Evolutionary conservation across 768 basidiomycete genomes (phyloP).

Genomic region (Cystofilobasidium ferigula): DNA sequence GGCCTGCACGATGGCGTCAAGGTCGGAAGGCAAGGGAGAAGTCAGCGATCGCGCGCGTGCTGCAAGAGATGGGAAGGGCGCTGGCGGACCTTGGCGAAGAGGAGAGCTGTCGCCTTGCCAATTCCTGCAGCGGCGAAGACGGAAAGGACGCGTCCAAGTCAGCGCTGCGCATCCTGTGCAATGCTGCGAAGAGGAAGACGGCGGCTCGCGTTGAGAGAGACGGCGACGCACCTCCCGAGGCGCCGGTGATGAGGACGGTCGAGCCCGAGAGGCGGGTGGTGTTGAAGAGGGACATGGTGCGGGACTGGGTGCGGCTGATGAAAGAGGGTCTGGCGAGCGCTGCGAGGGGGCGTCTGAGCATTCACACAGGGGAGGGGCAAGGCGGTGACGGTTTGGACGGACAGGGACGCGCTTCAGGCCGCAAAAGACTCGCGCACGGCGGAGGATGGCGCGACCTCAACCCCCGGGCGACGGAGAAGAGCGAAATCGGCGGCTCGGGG

Average conservation of each 20-base stretch:
- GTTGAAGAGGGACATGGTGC: constrained; percentile 20
- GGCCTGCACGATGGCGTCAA: not conserved
- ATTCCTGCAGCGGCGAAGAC: constrained; percentile 7
- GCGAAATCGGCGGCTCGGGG: too few species aligned
- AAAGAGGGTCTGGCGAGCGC: not conserved
- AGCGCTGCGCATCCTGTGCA: not conserved
- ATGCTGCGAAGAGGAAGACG: too few species aligned
- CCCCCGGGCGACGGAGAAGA: too few species aligned
- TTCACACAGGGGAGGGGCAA: too few species aligned
- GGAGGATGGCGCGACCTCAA: too few species aligned
- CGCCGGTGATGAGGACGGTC: constrained; percentile 26
- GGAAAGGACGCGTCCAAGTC: too few species aligned
- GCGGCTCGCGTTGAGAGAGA: too few species aligned
- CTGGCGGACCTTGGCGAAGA: constrained; percentile 20
- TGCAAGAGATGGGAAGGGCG: not conserved
- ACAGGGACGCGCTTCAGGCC: too few species aligned
- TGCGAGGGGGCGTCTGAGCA: not conserved
- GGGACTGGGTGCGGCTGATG: too few species aligned
- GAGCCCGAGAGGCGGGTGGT: constrained; percentile 17
- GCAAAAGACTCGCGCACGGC: too few species aligned
- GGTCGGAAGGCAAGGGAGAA: not conserved
- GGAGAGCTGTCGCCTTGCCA: constrained; percentile 21
- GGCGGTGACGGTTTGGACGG: too few species aligned
- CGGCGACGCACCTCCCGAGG: not conserved
- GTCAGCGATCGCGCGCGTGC: not conserved